Base-by-base conservation (phyloP, 345 rosid species). In the Rhodamnia rubescens region DNA sequence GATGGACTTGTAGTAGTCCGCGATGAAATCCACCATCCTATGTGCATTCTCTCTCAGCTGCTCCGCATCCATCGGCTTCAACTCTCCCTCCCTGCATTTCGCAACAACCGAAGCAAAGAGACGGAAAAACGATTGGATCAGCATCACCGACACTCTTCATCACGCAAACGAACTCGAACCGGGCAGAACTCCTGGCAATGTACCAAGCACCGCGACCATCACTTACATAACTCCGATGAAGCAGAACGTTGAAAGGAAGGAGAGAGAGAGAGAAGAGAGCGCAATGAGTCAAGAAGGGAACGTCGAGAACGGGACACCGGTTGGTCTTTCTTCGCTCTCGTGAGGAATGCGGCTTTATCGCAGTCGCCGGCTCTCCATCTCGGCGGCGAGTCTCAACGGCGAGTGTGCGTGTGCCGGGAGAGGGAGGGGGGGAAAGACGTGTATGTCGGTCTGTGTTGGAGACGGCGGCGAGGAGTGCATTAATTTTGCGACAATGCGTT, bases 1-100 rank as follows among this genome's bases (percentile, higher is more conserved):
- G n/a, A 96, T 90, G 87, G 93, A 75, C 85, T 92, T 88, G 92
- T 95, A 96, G 90, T 95, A 96, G 90, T 96, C 98, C 14, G 98
- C 99, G 87, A 96, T 93, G 88, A 96, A 96, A 88, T 94, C 98
- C 53, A 96, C 96, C 99, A 96, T 96, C 90, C 87, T 91, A 86
- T 94, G 97, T 44, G 92, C 98, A 84, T 90, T 84, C 87, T 93
- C 97, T 74, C 97, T 90, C 83, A 94, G 89, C 84, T 94, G 97
- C 90, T 94, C 94, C 1, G 97, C 92, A 40, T 93, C 95, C 97
- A 94, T 94, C 29, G 95, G 88, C 88, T 90, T 92, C 89, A 91
- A 56, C 47, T 22, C 47, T 8, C 47, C 24, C 2, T 69, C 78
- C 78, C 78, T 69, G 78, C 78, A 69, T 69, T 69, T 4, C 24